Conservation (phyloP, 2,329 filamentous ascomycete species). For the Arthrobotrys musiformis region DNA sequence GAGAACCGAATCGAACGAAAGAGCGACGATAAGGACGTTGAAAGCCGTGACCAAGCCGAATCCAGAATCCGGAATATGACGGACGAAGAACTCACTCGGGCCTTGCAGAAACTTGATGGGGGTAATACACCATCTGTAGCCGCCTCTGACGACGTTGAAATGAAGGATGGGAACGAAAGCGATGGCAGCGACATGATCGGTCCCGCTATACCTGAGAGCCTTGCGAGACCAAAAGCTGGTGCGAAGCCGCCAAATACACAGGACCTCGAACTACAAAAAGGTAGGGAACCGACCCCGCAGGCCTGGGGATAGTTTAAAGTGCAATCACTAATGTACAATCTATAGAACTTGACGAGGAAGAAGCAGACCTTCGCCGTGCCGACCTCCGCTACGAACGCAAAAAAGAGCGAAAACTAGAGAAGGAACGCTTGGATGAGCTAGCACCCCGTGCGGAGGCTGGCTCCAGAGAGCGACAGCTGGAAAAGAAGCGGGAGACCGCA, state of each 20-base stretch:
- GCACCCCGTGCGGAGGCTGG: conserved; percentile 84
- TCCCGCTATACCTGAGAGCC: conserved; percentile 61
- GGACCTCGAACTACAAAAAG: conserved; percentile 73
- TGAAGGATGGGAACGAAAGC: conserved; percentile 57
- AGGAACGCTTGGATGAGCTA: conserved; percentile 80
- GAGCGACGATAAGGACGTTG: conserved; percentile 9
- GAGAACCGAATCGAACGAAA: conserved; percentile 16
- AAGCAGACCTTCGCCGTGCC: conserved; percentile 64
- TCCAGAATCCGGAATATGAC: conserved; percentile 46
- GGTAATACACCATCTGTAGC: conserved; percentile 35
- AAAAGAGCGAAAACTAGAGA: conserved; percentile 73
- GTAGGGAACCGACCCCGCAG: conserved; percentile 61
- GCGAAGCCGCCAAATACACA: conserved; percentile 76
- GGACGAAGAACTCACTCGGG: conserved; percentile 39
- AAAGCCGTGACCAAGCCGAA: conserved; percentile 26
- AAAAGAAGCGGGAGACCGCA: conserved; percentile 81
- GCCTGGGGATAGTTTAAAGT: background rate
- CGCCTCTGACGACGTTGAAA: conserved; percentile 9
- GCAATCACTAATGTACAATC: conserved; percentile 59
- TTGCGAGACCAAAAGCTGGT: conserved; percentile 63
- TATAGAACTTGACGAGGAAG: conserved; percentile 67
- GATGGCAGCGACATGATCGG: conserved; percentile 72
- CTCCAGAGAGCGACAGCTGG: conserved; percentile 81
- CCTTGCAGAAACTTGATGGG: conserved; percentile 34
- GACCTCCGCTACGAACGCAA: conserved; percentile 73